Evolutionary conservation across 805 yeast species (phyloP).

Genomic region (Candida maris): DNA sequence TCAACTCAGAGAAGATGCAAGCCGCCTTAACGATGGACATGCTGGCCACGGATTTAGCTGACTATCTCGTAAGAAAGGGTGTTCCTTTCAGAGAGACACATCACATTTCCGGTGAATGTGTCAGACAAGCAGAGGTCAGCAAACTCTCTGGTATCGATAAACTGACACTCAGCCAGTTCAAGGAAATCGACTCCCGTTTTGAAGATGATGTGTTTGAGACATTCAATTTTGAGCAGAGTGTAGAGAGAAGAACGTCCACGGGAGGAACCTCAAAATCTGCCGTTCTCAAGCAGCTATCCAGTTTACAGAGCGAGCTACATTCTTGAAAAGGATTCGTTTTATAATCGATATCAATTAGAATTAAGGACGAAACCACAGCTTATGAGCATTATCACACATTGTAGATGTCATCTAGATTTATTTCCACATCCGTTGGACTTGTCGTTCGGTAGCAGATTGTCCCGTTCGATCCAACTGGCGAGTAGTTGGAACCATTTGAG

Average conservation of each 20-base stretch:
- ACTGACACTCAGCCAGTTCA: slow-evolving; percentile 71
- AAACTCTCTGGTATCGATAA: slow-evolving; percentile 82
- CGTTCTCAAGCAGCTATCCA: slow-evolving; percentile 66
- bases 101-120: slow-evolving; percentile 98
- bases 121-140: slow-evolving; percentile 79
- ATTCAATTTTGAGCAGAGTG: slow-evolving; percentile 91
- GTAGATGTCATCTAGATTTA: slow-evolving; percentile 20
- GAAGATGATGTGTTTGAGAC: slow-evolving; percentile 74
- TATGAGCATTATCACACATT: slow-evolving; percentile 1
- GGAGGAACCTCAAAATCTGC: slow-evolving; percentile 97
- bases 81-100: slow-evolving; percentile 99
- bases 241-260: slow-evolving; percentile 92
- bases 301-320: slow-evolving; percentile 22
- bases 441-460: slow-evolving; percentile 6
- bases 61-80: slow-evolving; percentile 93
- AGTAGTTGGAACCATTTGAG: not conserved
- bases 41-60: slow-evolving; percentile 98
- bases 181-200: slow-evolving; percentile 77
- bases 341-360: not conserved
- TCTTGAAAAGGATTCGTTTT: not conserved
- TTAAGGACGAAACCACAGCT: not conserved
- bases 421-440: slow-evolving; percentile 10
- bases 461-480: not conserved
- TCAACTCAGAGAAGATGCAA: slow-evolving; percentile 73
- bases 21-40: slow-evolving; percentile 95